Conservation (phyloP, 2,329 filamentous ascomycete species). For the Cordyceps pruinosa region DNA sequence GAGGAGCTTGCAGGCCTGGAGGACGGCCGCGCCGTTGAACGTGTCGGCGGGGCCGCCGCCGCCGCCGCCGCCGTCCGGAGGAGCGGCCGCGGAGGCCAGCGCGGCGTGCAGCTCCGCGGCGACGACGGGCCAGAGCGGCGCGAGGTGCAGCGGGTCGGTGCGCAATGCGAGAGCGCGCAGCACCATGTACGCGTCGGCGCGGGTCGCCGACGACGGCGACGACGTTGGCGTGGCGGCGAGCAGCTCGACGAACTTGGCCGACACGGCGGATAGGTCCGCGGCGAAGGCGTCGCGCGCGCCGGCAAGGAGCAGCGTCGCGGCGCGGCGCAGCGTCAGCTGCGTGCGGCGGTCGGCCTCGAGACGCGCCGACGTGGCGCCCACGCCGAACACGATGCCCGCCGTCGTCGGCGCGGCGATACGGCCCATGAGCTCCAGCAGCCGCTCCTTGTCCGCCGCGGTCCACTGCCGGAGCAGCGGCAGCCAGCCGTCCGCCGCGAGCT, state of each 20-base stretch:
- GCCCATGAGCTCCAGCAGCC: conserved; percentile 70
- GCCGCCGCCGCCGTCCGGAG: too few relatives aligned
- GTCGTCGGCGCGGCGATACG: conserved; percentile 80
- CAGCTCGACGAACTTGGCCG: conserved; percentile 81
- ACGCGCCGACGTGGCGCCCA: conserved; percentile 86
- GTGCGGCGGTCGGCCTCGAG: conserved; percentile 93
- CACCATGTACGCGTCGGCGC: conserved; percentile 85
- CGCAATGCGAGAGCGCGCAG: conserved; percentile 75
- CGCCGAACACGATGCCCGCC: conserved; percentile 96
- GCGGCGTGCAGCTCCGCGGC: conserved; percentile 79
- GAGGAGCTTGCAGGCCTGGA: conserved; percentile 91
- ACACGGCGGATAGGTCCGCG: conserved; percentile 65
- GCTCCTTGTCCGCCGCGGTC: conserved; percentile 79
- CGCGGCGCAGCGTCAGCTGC: conserved; percentile 79
- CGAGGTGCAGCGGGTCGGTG: conserved; percentile 71
- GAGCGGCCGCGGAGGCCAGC: conserved; percentile 65
- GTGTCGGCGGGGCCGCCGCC: conserved; percentile 58
- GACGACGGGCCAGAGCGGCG: conserved; percentile 82
- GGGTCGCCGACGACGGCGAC: conserved; percentile 82
- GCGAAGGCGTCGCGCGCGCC: conserved; percentile 74
- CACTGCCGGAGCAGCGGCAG: conserved; percentile 78
- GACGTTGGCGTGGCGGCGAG: conserved; percentile 77
- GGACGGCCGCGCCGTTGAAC: conserved; percentile 67
- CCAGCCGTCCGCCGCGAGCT: conserved; percentile 68
- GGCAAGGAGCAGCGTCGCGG: conserved; percentile 73